Percentiles rank a stretch among this genome's conserved stretches.
phyloP scores from a whole-genome alignment of 1,284 basidiomycete species.

The Tetrapyrgos nigripes region DNA sequence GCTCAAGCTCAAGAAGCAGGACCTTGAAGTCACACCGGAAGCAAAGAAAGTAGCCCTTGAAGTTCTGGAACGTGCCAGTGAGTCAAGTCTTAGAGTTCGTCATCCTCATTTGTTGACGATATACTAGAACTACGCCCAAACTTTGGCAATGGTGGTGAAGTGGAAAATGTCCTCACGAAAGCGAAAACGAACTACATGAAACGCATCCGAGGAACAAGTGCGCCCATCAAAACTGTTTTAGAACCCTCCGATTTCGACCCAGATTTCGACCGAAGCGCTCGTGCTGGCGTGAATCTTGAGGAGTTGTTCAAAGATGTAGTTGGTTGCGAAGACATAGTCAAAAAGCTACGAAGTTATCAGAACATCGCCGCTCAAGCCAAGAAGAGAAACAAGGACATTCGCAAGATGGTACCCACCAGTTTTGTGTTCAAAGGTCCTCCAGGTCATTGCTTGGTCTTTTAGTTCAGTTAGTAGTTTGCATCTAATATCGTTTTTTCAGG shows the following conservation, averaged over 20 bases:
- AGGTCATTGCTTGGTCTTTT: slow-evolving; percentile 42
- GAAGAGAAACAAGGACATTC: slow-evolving; percentile 46
- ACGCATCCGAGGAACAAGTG: slow-evolving; percentile 40
- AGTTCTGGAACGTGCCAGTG: slow-evolving; percentile 54
- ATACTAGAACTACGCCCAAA: slow-evolving; percentile 53
- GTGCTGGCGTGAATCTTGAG: slow-evolving; percentile 55
- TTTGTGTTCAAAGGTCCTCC: slow-evolving; percentile 79
- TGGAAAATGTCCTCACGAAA: slow-evolving; percentile 64
- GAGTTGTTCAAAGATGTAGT: slow-evolving; percentile 68
- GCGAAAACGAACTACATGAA: slow-evolving; percentile 59
- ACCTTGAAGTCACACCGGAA: slow-evolving; percentile 58
- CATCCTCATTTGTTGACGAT: neutral
- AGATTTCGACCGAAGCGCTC: slow-evolving; percentile 53
- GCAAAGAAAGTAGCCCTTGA: slow-evolving; percentile 65
- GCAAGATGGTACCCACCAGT: slow-evolving; percentile 62
- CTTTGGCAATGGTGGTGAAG: slow-evolving; percentile 72
- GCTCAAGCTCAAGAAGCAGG: slow-evolving; percentile 59
- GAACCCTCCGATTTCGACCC: slow-evolving; percentile 69
- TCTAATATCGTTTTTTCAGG: slow-evolving; percentile 34
- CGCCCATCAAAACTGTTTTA: slow-evolving; percentile 52
- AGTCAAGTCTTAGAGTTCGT: neutral
- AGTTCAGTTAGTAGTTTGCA: neutral
- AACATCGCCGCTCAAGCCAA: slow-evolving; percentile 52
- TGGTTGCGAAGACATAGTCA: slow-evolving; percentile 60
- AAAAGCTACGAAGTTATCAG: slow-evolving; percentile 57